Evolutionary conservation across 2,329 filamentous ascomycete genomes (phyloP).

Genomic region (Trichoderma polysporum): DNA sequence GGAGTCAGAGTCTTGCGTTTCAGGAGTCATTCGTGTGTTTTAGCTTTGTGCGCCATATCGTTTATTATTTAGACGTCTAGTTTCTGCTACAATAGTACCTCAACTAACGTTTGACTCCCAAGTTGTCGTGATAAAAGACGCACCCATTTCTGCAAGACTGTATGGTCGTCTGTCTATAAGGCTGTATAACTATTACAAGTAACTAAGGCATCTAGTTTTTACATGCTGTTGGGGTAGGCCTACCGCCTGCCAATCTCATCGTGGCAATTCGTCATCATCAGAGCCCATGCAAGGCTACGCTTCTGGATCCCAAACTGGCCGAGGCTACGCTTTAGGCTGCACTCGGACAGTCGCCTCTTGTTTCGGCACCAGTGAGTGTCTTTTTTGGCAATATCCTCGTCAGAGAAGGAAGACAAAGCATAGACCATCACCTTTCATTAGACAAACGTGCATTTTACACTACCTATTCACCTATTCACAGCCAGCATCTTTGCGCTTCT

Average conservation of each 20-base stretch:
- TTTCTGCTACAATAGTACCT: slow-evolving; percentile 18
- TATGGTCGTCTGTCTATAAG: neutral
- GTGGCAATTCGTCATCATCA: neutral
- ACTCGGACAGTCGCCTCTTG: neutral
- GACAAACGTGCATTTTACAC: no score
- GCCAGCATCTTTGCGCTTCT: neutral
- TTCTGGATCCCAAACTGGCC: neutral
- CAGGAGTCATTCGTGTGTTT: slow-evolving; percentile 23
- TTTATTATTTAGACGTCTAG: slow-evolving; percentile 20
- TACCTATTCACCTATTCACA: neutral
- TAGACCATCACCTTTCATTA: neutral
- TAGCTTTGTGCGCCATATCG: slow-evolving; percentile 22
- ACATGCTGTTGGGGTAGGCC: neutral
- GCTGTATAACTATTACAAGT: no score
- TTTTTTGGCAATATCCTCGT: neutral
- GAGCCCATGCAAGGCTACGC: neutral
- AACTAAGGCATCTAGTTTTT: no score
- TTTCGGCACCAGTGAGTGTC: neutral
- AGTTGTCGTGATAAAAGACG: neutral
- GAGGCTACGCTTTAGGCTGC: neutral
- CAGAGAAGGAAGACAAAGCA: neutral
- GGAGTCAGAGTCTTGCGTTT: slow-evolving; percentile 24
- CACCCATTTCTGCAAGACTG: neutral
- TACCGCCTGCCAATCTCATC: neutral
- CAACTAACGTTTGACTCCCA: neutral